Percentiles rank a stretch among this genome's conserved stretches.
These are phyloP conservation scores for Pelargonium citronellum DNA, from an alignment of 441 rosid species.

Conservation along the genomic window DNA sequence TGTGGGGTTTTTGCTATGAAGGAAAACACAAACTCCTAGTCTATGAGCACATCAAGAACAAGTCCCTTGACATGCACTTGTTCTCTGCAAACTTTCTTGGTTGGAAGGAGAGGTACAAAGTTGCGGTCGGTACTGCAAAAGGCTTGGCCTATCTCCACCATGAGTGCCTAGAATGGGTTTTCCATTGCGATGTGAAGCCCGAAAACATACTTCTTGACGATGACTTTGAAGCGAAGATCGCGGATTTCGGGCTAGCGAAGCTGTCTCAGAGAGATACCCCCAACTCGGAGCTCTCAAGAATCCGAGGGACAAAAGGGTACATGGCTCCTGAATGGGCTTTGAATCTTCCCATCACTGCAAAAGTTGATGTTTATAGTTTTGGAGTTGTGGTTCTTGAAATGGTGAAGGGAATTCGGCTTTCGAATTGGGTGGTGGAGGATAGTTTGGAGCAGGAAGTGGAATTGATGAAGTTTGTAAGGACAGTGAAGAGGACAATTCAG, in stretches of 20 bases:
- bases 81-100: not conserved
- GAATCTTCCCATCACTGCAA: not conserved
- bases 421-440: not conserved
- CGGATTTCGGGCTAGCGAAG: not conserved
- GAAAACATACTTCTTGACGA: not conserved
- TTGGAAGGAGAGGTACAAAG: not conserved
- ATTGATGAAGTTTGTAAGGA: not conserved
- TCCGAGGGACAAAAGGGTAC: not conserved
- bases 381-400: not conserved
- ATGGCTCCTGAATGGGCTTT: not conserved
- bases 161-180: not conserved
- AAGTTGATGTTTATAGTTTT: not conserved
- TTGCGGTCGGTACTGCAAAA: not conserved
- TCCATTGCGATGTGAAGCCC: not conserved
- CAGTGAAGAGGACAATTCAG: not conserved
- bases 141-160: not conserved
- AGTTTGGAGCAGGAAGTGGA: not conserved
- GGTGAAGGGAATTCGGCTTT: not conserved
- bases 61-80: not conserved
- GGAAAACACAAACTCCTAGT: not conserved
- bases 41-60: not conserved
- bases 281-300: not conserved
- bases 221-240: not conserved
- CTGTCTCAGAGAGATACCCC: not conserved
- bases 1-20: not conserved